Evolutionary conservation across 164 flowering plant genomes (phyloP).

Genomic region (Aristolochia fimbriata): DNA sequence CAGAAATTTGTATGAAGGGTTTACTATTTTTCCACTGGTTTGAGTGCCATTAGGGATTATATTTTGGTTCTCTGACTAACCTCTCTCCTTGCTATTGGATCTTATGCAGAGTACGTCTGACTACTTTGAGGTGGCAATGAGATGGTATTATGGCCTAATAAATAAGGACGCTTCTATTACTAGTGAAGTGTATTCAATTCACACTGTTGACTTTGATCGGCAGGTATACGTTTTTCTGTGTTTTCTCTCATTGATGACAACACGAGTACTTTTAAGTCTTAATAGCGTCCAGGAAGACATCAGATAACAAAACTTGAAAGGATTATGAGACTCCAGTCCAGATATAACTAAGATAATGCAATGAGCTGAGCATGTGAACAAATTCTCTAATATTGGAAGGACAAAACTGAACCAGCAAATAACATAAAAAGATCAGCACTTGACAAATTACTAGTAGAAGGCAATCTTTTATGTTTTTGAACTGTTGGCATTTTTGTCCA

Average conservation of each 20-base stretch:
- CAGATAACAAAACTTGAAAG: neutral
- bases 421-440: too few species aligned
- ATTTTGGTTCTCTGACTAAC: neutral
- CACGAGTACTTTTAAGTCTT: neutral
- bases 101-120: neutral
- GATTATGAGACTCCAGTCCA: neutral
- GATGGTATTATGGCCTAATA: conserved; percentile 79
- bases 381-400: neutral
- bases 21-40: neutral
- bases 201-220: conserved; percentile 74
- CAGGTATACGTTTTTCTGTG: conserved; percentile 29
- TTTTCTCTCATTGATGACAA: neutral
- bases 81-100: neutral
- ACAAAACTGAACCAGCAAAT: neutral
- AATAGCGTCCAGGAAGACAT: neutral
- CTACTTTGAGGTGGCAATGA: conserved; percentile 29
- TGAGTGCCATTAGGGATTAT: neutral
- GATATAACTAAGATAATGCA: neutral
- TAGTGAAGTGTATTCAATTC: conserved; percentile 75
- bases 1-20: neutral
- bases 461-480: neutral
- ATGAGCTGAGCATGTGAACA: neutral
- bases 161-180: conserved; percentile 48
- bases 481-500: neutral
- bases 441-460: too few species aligned